Conservation (phyloP, 2,329 filamentous ascomycete species). For the Talaromyces atroroseus region DNA sequence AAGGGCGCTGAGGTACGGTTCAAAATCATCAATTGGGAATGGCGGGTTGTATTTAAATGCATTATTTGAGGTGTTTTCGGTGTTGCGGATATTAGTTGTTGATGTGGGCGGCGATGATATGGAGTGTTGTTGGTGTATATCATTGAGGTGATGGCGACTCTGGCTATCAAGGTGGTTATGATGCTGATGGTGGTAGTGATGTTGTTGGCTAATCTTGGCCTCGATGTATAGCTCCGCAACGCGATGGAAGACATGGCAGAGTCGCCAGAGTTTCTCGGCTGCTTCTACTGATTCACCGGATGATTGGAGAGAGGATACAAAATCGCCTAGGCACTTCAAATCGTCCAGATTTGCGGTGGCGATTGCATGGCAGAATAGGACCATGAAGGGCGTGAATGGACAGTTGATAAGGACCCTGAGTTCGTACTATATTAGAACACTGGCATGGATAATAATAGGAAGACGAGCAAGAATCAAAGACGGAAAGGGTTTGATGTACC, state of each 20-base stretch:
- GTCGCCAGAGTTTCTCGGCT: constrained; percentile 51
- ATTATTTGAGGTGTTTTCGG: not conserved
- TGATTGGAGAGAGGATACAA: constrained; percentile 49
- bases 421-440: not conserved
- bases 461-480: no score
- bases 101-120: not conserved
- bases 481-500: not conserved
- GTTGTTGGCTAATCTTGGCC: constrained; percentile 13
- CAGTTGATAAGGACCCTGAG: constrained; percentile 26
- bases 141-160: not conserved
- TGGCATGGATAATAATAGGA: not conserved
- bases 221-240: constrained; percentile 16
- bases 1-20: constrained; percentile 16
- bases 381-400: constrained; percentile 40
- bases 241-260: constrained; percentile 42
- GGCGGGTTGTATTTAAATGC: not conserved
- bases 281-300: constrained; percentile 48
- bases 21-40: constrained; percentile 13
- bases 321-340: constrained; percentile 47
- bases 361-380: constrained; percentile 36
- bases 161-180: not conserved
- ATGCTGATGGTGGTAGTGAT: constrained; percentile 6
- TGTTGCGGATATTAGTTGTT: not conserved
- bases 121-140: constrained; percentile 2
- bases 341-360: constrained; percentile 48